A percentile compares a stretch with the other conserved stretches of the same genome.
Conservation (phyloP, 257 asterid species). For the Fraxinus pennsylvanica region DNA sequence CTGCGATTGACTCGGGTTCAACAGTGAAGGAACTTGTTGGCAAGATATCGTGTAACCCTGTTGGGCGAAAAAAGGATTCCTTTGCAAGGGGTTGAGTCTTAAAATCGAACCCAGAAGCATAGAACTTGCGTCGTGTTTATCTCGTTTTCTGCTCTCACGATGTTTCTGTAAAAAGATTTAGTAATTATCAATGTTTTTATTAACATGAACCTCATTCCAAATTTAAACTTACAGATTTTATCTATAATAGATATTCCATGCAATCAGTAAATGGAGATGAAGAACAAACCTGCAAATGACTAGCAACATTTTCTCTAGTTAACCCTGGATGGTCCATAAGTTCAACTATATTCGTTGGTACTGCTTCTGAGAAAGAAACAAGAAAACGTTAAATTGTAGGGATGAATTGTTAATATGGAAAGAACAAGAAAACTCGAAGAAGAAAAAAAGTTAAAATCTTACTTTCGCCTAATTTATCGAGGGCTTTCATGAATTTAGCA, state of each 20-base stretch:
- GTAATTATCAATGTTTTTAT: too few species aligned
- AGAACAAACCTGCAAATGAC: constrained; percentile 72
- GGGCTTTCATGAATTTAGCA: constrained; percentile 57
- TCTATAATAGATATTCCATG: neutral
- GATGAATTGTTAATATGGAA: neutral
- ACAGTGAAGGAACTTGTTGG: constrained; percentile 8
- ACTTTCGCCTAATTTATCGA: constrained; percentile 55
- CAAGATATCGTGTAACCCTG: neutral
- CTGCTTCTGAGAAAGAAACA: constrained; percentile 42
- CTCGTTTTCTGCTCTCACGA: constrained; percentile 47
- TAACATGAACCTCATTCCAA: neutral
- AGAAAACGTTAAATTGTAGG: neutral
- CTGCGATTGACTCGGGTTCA: neutral
- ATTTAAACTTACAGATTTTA: neutral
- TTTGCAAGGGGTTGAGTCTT: constrained; percentile 3
- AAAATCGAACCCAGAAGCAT: constrained; percentile 16
- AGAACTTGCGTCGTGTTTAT: constrained; percentile 34
- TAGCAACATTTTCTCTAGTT: constrained; percentile 76
- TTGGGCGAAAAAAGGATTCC: constrained; percentile 1
- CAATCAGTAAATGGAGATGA: neutral
- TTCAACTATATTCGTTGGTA: constrained; percentile 72
- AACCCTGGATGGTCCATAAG: constrained; percentile 64
- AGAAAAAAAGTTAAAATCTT: constrained; percentile 20
- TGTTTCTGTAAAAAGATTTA: constrained; percentile 50
- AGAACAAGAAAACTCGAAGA: neutral